Percentiles rank a stretch among this genome's conserved stretches.
Conservation (phyloP, 2,329 filamentous ascomycete genomes). For the Bipolaris cookei region DNA sequence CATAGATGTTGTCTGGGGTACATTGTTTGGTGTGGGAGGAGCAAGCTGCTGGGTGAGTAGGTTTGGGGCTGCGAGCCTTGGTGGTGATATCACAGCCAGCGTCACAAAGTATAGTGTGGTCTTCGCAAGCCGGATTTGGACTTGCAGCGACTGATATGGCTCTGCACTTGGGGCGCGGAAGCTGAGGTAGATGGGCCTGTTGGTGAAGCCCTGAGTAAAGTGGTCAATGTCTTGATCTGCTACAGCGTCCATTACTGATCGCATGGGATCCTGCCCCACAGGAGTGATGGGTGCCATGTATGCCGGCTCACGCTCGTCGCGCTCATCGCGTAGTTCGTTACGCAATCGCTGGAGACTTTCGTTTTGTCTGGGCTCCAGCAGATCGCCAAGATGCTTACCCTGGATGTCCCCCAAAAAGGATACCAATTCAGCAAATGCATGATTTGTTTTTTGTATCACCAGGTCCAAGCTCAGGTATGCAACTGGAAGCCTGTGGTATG, state of each 20-base stretch:
- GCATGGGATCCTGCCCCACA: constrained; percentile 52
- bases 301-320: constrained; percentile 56
- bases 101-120: constrained; percentile 56
- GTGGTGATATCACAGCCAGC: constrained; percentile 46
- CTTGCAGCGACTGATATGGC: constrained; percentile 45
- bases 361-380: constrained; percentile 51
- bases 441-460: constrained; percentile 55
- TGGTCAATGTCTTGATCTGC: constrained; percentile 53
- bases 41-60: constrained; percentile 45
- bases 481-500: constrained; percentile 40
- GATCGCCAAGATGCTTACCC: constrained; percentile 52
- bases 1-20: constrained; percentile 39
- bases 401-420: constrained; percentile 46
- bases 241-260: constrained; percentile 49
- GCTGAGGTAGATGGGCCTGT: constrained; percentile 51
- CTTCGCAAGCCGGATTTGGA: constrained; percentile 50
- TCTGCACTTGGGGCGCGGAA: constrained; percentile 44
- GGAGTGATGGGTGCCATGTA: constrained; percentile 59
- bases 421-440: constrained; percentile 54
- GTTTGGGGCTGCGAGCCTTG: constrained; percentile 34
- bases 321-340: constrained; percentile 54
- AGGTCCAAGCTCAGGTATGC: constrained; percentile 58
- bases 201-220: constrained; percentile 53
- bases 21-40: constrained; percentile 37
- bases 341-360: constrained; percentile 54